Percentiles rank a stretch among this genome's conserved stretches.
These are phyloP conservation scores for Candida argentea DNA, from an alignment of 805 yeast species.

Conservation along the genomic window DNA sequence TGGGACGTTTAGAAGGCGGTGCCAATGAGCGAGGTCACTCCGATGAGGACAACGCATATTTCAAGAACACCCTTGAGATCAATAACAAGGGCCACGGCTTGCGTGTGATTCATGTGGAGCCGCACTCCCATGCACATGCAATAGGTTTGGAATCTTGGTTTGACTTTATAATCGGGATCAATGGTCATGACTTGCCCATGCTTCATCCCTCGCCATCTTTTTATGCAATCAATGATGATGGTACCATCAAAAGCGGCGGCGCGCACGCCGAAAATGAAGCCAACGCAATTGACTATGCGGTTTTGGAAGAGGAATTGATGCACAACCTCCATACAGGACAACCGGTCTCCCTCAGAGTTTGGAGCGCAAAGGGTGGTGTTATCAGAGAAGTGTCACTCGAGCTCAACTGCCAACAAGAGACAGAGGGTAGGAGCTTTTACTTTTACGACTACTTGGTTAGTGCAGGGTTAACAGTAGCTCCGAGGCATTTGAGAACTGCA, in stretches of 20 bases:
- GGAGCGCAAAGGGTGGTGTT: conserved; percentile 83
- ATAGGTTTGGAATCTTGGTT: conserved; percentile 67
- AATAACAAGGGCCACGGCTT: conserved; percentile 34
- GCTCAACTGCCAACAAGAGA: conserved; percentile 6
- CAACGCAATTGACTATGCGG: conserved; percentile 29
- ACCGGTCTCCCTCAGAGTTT: conserved; percentile 48
- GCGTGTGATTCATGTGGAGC: conserved; percentile 26
- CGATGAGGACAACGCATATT: conserved; percentile 21
- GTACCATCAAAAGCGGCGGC: conserved; percentile 28
- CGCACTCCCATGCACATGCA: conserved; percentile 25
- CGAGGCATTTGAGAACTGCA: conserved; percentile 66
- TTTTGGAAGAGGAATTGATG: conserved; percentile 32
- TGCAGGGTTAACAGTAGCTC: conserved; percentile 62
- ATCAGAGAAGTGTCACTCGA: conserved; percentile 22
- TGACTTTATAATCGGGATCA: conserved; percentile 75
- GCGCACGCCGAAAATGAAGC: conserved; percentile 23
- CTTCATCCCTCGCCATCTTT: conserved; percentile 17
- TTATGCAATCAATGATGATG: conserved; percentile 28
- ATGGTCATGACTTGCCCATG: conserved; percentile 54
- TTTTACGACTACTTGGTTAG: conserved; percentile 31
- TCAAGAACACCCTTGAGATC: conserved; percentile 18
- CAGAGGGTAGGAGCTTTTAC: conserved; percentile 1
- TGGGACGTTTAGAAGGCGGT: conserved; percentile 26
- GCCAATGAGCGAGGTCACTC: conserved; percentile 7
- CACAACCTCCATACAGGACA: conserved; percentile 21